Base-by-base conservation (phyloP, 192 early-diverging fungal species). In the Coemansia sp. region DNA sequence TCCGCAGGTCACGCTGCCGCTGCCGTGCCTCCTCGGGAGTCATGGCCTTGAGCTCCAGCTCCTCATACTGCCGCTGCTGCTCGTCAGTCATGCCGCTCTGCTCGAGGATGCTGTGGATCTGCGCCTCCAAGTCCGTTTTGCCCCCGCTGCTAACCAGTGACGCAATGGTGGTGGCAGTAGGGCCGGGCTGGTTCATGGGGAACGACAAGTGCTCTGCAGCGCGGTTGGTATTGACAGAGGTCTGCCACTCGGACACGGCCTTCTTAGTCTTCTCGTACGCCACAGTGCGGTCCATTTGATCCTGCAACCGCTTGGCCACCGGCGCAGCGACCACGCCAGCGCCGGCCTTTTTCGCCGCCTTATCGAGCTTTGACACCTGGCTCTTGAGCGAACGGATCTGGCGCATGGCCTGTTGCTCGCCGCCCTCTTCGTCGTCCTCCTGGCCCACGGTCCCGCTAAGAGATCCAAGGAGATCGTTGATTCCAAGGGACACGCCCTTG, bases 241-340 rank as follows among this genome's bases (percentile, higher is more conserved):
- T 68, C 35, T 87, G 76, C 96, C 96, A 98, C 56, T 92, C 89
- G 4, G 79, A 68, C 9, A 98, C 70, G 9, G 87, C 84, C 53
- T 90, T 88, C 46, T 90, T 92, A 27, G 90, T 72, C 64, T 88
- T 77, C n/a, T 82, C 73, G 45, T 90, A 93, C 3, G 94, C 96
- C 14, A 84, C 96, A 40, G 85, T 60, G 31, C 96, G 88, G 54
- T 92, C 87, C 50, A 92, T 65, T 23, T 86, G 83, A 55, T 95
- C 92, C 66, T 94, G 90, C 35, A 90, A 69, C 32, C 90, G 82
- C 53, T 83, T 81, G 18, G 91, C 86, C 22, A 97, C 56, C 5
- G 94, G 94, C 0, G 90, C 92, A 11, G 81, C 58, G 6, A 92
- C 78, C 4, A 78, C 75, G 8, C 68, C 68, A 1, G 70, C 45